A percentile compares a stretch with the other conserved stretches of the same genome.
Conservation (phyloP, 495 filamentous ascomycete species). For the Durotheca rogersii region DNA sequence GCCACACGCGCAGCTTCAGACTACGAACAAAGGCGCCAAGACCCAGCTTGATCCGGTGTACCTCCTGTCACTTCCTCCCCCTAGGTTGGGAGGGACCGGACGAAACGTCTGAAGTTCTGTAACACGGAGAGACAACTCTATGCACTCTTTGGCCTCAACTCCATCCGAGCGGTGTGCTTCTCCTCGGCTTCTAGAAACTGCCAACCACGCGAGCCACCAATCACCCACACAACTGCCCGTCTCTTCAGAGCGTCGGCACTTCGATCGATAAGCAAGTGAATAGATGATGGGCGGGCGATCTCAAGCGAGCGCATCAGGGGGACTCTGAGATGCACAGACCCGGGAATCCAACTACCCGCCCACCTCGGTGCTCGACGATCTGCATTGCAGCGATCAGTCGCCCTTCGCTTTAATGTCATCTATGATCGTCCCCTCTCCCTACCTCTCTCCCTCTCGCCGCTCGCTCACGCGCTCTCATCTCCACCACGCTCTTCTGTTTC, state of each 20-base stretch:
- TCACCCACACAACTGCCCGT: not conserved
- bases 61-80: conserved; percentile 10
- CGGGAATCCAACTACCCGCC: conserved; percentile 6
- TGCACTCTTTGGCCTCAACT: conserved; percentile 23
- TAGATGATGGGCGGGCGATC: not conserved
- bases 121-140: conserved; percentile 22
- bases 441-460: no score
- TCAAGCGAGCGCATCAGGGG: conserved; percentile 3
- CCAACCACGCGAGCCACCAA: conserved; percentile 5
- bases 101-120: conserved; percentile 19
- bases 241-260: not conserved
- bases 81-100: conserved; percentile 6
- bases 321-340: conserved; percentile 16
- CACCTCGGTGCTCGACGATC: conserved; percentile 12
- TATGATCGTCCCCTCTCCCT: conserved; percentile 11
- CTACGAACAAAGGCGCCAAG: not conserved
- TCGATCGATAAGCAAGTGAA: conserved; percentile 2
- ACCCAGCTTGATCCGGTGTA: conserved; percentile 13
- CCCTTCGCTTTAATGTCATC: not conserved
- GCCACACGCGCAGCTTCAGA: not conserved
- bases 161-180: conserved; percentile 11
- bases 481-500: no score
- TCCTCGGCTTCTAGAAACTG: conserved; percentile 1
- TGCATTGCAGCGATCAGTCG: conserved; percentile 11
- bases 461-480: no score